Conservation (phyloP, 257 asterid species). For the Rehmannia glutinosa region DNA sequence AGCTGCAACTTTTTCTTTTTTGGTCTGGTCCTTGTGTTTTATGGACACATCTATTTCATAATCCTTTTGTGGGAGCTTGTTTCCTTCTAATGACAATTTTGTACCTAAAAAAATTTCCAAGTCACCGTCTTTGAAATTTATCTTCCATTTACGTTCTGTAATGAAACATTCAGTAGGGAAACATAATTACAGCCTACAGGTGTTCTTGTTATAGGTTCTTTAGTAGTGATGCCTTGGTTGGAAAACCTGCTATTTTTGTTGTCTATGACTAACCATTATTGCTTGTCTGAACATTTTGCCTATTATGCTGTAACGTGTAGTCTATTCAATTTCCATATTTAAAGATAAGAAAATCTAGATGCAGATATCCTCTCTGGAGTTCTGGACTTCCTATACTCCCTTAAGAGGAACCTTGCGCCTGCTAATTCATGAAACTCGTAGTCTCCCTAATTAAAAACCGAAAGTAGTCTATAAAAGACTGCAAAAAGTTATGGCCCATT, state of each 20-base stretch:
- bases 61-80: not conserved
- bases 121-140: not conserved
- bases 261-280: not conserved
- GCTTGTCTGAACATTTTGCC: not conserved
- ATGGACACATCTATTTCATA: not conserved
- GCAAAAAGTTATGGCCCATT: not conserved
- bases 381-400: not conserved
- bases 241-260: not conserved
- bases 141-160: not conserved
- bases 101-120: not conserved
- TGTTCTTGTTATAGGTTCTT: not conserved
- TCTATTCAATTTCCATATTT: not conserved
- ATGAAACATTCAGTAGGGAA: not conserved
- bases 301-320: not conserved
- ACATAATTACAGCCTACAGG: too few relatives aligned
- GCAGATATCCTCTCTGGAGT: not conserved
- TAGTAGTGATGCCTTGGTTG: not conserved
- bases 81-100: not conserved
- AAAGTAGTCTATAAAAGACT: not conserved
- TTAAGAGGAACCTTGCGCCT: not conserved
- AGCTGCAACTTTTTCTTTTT: not conserved
- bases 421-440: not conserved
- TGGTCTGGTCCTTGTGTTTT: not conserved
- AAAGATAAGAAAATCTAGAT: not conserved
- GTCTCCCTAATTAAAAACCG: not conserved